Evolutionary conservation across 1,284 basidiomycete species (phyloP).

Genomic region (Volvariella surrecta): DNA sequence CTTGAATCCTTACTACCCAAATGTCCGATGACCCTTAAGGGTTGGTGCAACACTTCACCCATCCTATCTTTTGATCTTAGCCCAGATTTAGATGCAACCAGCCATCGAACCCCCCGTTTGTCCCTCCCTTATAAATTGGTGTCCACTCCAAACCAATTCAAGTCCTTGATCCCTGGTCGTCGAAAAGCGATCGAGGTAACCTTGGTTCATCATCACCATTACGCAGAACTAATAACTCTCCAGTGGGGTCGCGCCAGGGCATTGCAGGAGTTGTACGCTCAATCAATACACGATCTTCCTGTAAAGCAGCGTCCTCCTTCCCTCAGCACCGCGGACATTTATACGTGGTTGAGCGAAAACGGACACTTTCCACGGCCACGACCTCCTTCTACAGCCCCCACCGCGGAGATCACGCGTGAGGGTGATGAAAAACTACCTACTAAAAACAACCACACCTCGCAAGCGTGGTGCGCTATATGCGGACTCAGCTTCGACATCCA

Average conservation of each 20-base stretch:
- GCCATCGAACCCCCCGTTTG: conserved; percentile 23
- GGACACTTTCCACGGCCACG: conserved; percentile 35
- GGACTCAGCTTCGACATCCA: not conserved
- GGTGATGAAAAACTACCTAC: not conserved
- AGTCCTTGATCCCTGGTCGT: conserved; percentile 42
- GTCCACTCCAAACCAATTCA: conserved; percentile 33
- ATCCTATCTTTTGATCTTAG: not conserved
- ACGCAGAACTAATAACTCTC: conserved; percentile 6
- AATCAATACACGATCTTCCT: conserved; percentile 10
- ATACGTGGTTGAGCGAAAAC: conserved; percentile 47
- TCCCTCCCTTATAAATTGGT: conserved; percentile 47
- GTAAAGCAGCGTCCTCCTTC: conserved; percentile 22
- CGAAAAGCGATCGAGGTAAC: conserved; percentile 63
- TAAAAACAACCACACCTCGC: not conserved
- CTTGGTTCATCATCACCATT: conserved; percentile 5
- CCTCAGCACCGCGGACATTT: conserved; percentile 44
- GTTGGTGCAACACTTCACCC: conserved; percentile 22
- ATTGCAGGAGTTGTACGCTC: conserved; percentile 35
- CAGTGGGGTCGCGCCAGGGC: conserved; percentile 59
- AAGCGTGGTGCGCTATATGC: not conserved
- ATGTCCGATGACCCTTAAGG: conserved; percentile 54
- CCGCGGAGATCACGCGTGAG: not conserved
- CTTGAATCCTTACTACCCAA: conserved; percentile 36
- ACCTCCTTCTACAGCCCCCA: not conserved
- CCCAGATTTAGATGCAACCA: not conserved